These are phyloP conservation scores for Globisporangium okanoganense DNA, from an alignment of 352 stramenopile genomes.

Conservation along the genomic window DNA sequence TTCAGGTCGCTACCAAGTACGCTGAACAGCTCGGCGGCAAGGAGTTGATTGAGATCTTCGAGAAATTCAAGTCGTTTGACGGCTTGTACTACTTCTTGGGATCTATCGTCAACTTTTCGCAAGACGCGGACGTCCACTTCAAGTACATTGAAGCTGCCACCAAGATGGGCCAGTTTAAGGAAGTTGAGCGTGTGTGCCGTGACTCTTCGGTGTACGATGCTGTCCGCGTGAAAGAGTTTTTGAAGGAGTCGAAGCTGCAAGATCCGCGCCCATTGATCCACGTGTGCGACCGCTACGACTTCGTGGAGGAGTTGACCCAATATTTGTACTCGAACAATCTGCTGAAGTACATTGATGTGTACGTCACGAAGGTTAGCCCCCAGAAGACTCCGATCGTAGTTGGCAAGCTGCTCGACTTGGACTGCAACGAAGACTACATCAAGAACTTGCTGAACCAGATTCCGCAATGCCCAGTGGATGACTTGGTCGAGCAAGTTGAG, in stretches of 20 bases:
- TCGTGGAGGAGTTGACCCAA: constrained; percentile 99
- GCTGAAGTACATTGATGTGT: constrained; percentile 99
- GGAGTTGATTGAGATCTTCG: constrained; percentile 98
- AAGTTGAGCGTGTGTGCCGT: constrained; percentile 98
- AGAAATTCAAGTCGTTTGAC: constrained; percentile 99
- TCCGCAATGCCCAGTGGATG: constrained; percentile 92
- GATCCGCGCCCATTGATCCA: constrained; percentile 99
- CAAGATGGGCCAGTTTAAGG: constrained; percentile 99
- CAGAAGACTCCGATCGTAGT: constrained; percentile 98
- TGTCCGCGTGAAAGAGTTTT: constrained; percentile 99
- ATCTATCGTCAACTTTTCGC: constrained; percentile 98
- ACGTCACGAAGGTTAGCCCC: constrained; percentile 96
- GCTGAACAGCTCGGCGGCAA: constrained; percentile 90
- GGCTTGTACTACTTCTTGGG: constrained; percentile 99
- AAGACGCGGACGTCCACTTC: constrained; percentile 98
- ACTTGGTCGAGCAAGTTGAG: constrained; percentile 98
- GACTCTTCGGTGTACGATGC: constrained; percentile 99
- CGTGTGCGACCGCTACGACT: constrained; percentile 99
- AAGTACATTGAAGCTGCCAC: constrained; percentile 99
- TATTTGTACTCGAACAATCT: constrained; percentile 99
- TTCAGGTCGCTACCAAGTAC: constrained; percentile 97
- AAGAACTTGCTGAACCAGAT: constrained; percentile 99
- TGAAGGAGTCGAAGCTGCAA: constrained; percentile 99
- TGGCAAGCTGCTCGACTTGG: constrained; percentile 97
- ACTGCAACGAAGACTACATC: constrained; percentile 99